phyloP scores from a whole-genome alignment of 495 filamentous ascomycete species.

The Aspergillus haitiensis region DNA sequence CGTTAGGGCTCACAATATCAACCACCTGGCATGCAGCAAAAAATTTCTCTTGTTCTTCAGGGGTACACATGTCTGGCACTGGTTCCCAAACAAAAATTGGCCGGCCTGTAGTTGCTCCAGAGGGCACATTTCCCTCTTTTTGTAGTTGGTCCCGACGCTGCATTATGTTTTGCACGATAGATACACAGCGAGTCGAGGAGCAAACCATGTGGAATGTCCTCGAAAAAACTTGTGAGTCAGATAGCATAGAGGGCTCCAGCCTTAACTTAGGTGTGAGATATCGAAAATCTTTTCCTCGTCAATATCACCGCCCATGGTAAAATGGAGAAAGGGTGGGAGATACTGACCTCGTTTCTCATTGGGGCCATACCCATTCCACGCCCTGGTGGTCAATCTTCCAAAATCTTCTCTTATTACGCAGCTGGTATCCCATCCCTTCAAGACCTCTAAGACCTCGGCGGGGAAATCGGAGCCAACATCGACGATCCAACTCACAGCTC shows the following conservation, averaged over 20 bases:
- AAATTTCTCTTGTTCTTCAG: constrained; percentile 70
- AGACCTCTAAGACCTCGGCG: constrained; percentile 53
- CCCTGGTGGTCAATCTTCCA: constrained; percentile 75
- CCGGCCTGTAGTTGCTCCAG: constrained; percentile 31
- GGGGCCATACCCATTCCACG: constrained; percentile 81
- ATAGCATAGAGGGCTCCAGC: constrained; percentile 61
- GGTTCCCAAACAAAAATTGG: constrained; percentile 94
- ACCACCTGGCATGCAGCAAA: constrained; percentile 69
- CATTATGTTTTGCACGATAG: constrained; percentile 64
- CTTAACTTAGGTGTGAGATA: constrained; percentile 87
- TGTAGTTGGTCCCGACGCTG: constrained; percentile 42
- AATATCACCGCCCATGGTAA: constrained; percentile 20
- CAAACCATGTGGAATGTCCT: constrained; percentile 88
- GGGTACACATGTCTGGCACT: constrained; percentile 81
- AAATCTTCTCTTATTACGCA: constrained; percentile 66
- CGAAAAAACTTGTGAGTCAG: constrained; percentile 60
- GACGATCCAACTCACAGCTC: constrained; percentile 83
- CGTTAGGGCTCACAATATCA: constrained; percentile 87
- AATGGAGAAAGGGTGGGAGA: background rate
- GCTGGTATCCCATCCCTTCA: constrained; percentile 72
- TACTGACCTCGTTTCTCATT: constrained; percentile 56
- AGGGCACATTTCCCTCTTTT: constrained; percentile 28
- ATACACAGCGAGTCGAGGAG: constrained; percentile 72
- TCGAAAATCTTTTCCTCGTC: constrained; percentile 65
- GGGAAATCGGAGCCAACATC: constrained; percentile 90